Conservation (phyloP, 1,284 basidiomycete species). For the Lentinula novae-zelandiae region DNA sequence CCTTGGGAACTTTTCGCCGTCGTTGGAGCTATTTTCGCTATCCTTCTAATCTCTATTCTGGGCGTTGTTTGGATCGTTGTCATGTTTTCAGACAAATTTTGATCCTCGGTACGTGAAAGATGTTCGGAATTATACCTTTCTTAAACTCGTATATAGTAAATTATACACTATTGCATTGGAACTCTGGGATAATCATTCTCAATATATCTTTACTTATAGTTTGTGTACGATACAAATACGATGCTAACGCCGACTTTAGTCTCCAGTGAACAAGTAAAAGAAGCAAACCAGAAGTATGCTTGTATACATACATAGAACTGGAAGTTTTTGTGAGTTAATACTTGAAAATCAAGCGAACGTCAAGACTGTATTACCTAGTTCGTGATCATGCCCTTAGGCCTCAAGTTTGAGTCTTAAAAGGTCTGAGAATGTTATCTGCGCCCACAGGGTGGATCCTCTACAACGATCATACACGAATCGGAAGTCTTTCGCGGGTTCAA, state of each 20-base stretch:
- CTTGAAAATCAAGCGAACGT: too few relatives aligned
- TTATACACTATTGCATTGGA: constrained; percentile 3
- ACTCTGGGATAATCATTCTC: not conserved
- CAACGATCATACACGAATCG: too few relatives aligned
- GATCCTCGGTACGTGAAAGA: not conserved
- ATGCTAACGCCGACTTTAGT: not conserved
- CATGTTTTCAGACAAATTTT: constrained; percentile 21
- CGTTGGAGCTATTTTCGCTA: constrained; percentile 35
- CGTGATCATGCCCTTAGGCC: too few relatives aligned
- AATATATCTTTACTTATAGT: not conserved
- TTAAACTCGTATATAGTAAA: not conserved
- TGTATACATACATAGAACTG: too few relatives aligned
- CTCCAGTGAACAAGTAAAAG: too few relatives aligned
- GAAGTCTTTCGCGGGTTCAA: too few relatives aligned
- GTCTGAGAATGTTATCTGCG: too few relatives aligned
- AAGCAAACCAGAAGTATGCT: too few relatives aligned
- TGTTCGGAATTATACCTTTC: not conserved
- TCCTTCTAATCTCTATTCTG: constrained; percentile 33
- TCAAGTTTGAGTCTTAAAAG: too few relatives aligned
- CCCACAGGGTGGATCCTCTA: too few relatives aligned
- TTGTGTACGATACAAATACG: not conserved
- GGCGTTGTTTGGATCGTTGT: constrained; percentile 32
- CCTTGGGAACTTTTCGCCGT: constrained; percentile 36
- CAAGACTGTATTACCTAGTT: too few relatives aligned
- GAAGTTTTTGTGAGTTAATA: too few relatives aligned